Evolutionary conservation across 352 stramenopile species (phyloP), one percentile per base, ranked within the genome.

Genomic region (Halophytophthora polymorphica): DNA sequence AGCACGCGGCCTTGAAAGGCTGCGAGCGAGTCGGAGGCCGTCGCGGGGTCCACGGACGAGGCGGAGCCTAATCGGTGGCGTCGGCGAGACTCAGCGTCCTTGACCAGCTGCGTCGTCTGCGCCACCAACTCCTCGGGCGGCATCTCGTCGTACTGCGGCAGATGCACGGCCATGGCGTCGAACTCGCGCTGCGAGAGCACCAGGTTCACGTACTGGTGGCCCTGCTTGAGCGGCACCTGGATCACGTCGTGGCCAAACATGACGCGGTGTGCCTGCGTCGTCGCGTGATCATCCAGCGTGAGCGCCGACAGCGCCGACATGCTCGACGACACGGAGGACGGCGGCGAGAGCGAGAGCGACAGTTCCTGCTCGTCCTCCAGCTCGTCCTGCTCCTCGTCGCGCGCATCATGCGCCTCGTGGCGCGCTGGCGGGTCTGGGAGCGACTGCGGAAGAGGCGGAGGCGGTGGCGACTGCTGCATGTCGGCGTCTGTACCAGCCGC

Each of bases 161-260:
- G 61, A 37, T 89, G 75, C 36, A 89, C 69, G 0, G 73, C 77
- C 77, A 91, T 91, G 21, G 65, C 64, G 56, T 91, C 75, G 46
- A 91, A 88, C 55, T 91, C 80, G 29, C 80, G 73, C 49, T 88
- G 75, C 42, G 80, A 91, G 5, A 91, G 66, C 56, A 88, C 76
- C 45, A 91, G 50, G 40, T 77, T 89, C 48, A 89, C 70, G 58
- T 82, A 82, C 44, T 83, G 71, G 61, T 74, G 52, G 21, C 49
- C 57, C 31, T 73, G 55, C 49, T 79, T 76, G 28, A 91, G 65
- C 36, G 80, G 80, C 58, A 91, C 77, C 56, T 91, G 80, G 50
- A 89, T 86, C 50, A 89, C 70, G 56, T 89, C 82, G 41, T 64
- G 75, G 5, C 80, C 76, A 57, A 73, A 91, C 17, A 88, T 59